Percentiles rank a stretch among this genome's conserved stretches.
phyloP scores from a whole-genome alignment of 371 early-diverging fungal genomes.

The Capillidium heterosporum region DNA sequence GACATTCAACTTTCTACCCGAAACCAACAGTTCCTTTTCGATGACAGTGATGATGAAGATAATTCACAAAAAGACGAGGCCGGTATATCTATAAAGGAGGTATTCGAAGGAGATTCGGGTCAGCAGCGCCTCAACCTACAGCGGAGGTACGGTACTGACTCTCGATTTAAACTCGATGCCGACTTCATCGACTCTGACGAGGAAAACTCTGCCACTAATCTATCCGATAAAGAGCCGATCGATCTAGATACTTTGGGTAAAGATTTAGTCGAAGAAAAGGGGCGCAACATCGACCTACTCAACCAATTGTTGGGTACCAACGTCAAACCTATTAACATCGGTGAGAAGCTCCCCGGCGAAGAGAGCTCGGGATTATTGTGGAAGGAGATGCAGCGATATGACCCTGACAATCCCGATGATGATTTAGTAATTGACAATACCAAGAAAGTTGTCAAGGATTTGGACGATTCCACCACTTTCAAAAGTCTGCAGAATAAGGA shows the following conservation, averaged over 20 bases:
- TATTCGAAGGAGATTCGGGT: conserved; percentile 3
- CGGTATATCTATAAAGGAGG: neutral
- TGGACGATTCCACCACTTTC: too few species aligned
- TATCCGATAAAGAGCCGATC: too few species aligned
- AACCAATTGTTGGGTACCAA: neutral
- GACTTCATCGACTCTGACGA: conserved; percentile 4
- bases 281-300: neutral
- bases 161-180: conserved; percentile 3
- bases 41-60: neutral
- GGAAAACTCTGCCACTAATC: neutral
- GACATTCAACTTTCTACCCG: neutral
- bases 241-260: neutral
- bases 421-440: neutral
- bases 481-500: neutral
- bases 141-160: neutral
- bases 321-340: too few species aligned
- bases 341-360: too few species aligned
- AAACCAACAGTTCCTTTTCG: neutral
- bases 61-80: neutral
- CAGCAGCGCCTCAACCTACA: conserved; percentile 1
- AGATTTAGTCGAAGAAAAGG: neutral
- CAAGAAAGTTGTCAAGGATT: neutral
- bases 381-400: conserved; percentile 1
- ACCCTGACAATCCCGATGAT: conserved; percentile 1
- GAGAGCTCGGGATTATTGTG: neutral